Percentiles rank a stretch among this genome's conserved stretches.
Conservation (phyloP, 2,329 filamentous ascomycete genomes). For the Cladosporium sp. region DNA sequence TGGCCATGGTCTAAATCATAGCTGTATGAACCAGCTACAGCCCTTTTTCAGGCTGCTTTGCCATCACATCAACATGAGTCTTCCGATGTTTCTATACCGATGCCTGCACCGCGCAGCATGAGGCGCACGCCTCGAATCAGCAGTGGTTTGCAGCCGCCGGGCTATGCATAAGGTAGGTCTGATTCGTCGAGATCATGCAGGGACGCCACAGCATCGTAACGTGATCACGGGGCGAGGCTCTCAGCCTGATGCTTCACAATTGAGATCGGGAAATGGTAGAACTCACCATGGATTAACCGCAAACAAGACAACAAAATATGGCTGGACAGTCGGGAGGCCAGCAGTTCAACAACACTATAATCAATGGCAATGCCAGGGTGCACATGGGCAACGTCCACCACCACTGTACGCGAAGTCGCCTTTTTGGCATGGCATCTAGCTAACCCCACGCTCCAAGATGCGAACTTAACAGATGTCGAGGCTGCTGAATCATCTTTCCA, state of each 20-base stretch:
- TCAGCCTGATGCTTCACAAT: not conserved
- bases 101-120: not conserved
- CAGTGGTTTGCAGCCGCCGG: not conserved
- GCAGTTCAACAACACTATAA: not conserved
- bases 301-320: not conserved
- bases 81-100: not conserved
- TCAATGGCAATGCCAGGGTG: not conserved
- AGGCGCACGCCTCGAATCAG: not conserved
- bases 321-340: not conserved
- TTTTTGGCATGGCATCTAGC: not conserved
- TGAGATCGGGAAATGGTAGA: not conserved
- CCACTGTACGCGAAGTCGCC: not conserved
- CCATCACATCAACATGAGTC: not conserved
- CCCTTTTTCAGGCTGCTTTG: not conserved
- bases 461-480: not conserved
- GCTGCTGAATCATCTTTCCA: not conserved
- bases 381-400: not conserved
- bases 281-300: not conserved
- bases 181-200: not conserved
- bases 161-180: not conserved
- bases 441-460: not conserved
- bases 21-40: too few relatives aligned
- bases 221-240: not conserved
- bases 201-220: not conserved
- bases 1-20: too few relatives aligned